phyloP scores from a whole-genome alignment of 179 eudicot genomes.

The Camellia oleifera region DNA sequence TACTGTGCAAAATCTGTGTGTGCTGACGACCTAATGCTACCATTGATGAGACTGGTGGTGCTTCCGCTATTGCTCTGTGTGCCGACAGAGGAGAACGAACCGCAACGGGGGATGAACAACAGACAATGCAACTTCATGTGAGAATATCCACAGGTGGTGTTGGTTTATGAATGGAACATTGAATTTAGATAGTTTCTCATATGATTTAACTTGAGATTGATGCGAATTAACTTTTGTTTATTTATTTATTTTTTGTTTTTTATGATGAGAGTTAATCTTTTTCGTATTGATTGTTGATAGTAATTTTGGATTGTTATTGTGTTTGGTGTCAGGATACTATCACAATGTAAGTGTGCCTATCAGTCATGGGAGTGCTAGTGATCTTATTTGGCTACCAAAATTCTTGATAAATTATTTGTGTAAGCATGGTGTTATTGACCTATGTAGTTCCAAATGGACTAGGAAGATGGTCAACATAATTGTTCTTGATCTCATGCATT shows the following conservation, averaged over 20 bases:
- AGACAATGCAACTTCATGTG: too few species aligned
- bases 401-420: background rate
- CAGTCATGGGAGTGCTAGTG: background rate
- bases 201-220: background rate
- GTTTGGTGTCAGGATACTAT: background rate
- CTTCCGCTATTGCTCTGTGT: too few species aligned
- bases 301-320: background rate
- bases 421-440: background rate
- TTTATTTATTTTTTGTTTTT: background rate
- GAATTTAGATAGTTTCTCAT: background rate
- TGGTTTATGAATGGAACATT: background rate
- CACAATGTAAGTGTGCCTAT: background rate
- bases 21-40: too few species aligned
- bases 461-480: background rate
- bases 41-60: too few species aligned
- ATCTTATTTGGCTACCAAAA: background rate
- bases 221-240: background rate
- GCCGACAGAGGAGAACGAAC: too few species aligned
- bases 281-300: background rate
- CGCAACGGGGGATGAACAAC: too few species aligned
- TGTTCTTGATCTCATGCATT: background rate
- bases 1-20: too few species aligned
- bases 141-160: background rate
- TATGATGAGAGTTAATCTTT: background rate
- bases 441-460: background rate